Evolutionary conservation across 345 rosid genomes (phyloP), one percentile per base, ranked within the genome.

Genomic region (Populus alba): DNA sequence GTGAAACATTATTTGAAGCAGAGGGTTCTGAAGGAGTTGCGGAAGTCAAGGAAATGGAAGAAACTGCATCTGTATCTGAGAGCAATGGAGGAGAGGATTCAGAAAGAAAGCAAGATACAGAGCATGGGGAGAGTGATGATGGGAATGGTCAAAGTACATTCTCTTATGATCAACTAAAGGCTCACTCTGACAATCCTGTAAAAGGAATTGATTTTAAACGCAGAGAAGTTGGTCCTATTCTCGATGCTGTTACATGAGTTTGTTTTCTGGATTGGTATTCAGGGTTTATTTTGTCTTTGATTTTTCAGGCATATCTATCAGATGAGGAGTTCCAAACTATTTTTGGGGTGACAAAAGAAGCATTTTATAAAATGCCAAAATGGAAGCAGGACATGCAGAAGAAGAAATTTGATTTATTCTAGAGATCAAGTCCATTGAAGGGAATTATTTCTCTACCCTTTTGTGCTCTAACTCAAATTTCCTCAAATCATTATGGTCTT

Each of bases 341-440:
- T 67, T 88, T 97, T 38, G 94, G 98, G 59, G 88, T 89, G 86
- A 61, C 84, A 71, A 97, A 92, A 85, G 98, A 87, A 80, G 90
- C 84, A 77, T 97, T 97, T 79, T 87, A 89, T 81, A 90, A 90
- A 77, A 77, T 90, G 82, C 99, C 99, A 6, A 90, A 87, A 80
- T 97, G 99, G 99, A 97, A 97, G 90, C 98, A 97, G 89, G 98
- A 97, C 83, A 81, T 92, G 79, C 93, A 79, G 76, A 97, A 97
- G 91, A 94, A 84, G 91, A 92, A 94, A 79, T 80, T 84, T 66
- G 97, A 93, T 80, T 82, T 97, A 80, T 91, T 96, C 82, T 96
- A 88, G 88, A 71, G 41, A 61, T 38, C 63, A 51, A 45, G 23
- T 25, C 55, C 43, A 61, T 75, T 65, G 18, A 31, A 77, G 65